Conservation (phyloP, 2,329 filamentous ascomycete species). For the Thelonectria blattea region DNA sequence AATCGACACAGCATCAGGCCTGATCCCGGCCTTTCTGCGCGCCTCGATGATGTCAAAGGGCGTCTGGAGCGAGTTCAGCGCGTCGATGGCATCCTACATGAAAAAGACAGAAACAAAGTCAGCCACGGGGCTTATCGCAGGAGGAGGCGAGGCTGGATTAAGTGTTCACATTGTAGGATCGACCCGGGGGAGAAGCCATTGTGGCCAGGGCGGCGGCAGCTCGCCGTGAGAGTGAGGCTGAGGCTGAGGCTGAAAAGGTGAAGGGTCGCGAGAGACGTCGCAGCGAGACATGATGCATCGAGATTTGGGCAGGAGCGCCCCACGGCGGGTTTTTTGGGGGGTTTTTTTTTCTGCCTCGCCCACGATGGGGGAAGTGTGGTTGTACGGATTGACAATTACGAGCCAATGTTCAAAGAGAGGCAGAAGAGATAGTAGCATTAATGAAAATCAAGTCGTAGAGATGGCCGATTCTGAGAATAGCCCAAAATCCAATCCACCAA, state of each 20-base stretch:
- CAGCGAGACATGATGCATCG: slow-evolving; percentile 44
- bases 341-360: background rate
- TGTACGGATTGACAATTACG: too few relatives aligned
- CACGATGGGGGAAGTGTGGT: too few relatives aligned
- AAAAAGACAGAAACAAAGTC: slow-evolving; percentile 1
- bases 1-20: slow-evolving; percentile 72
- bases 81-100: slow-evolving; percentile 78
- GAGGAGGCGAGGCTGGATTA: background rate
- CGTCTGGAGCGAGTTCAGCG: slow-evolving; percentile 89
- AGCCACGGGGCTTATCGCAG: slow-evolving; percentile 5
- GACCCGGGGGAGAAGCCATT: slow-evolving; percentile 37
- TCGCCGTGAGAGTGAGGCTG: slow-evolving; percentile 21
- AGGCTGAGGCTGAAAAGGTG: slow-evolving; percentile 21
- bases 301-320: slow-evolving; percentile 14
- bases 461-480: too few relatives aligned
- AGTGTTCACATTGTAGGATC: slow-evolving; percentile 45
- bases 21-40: slow-evolving; percentile 74
- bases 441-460: background rate
- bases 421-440: background rate
- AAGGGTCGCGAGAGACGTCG: slow-evolving; percentile 34
- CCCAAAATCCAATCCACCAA: too few relatives aligned
- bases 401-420: too few relatives aligned
- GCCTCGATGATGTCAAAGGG: slow-evolving; percentile 83
- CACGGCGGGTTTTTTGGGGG: slow-evolving; percentile 5
- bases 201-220: slow-evolving; percentile 25